These are phyloP conservation scores for Wickerhamomyces hampshirensis DNA, from an alignment of 805 yeast genomes.

Conservation along the genomic window DNA sequence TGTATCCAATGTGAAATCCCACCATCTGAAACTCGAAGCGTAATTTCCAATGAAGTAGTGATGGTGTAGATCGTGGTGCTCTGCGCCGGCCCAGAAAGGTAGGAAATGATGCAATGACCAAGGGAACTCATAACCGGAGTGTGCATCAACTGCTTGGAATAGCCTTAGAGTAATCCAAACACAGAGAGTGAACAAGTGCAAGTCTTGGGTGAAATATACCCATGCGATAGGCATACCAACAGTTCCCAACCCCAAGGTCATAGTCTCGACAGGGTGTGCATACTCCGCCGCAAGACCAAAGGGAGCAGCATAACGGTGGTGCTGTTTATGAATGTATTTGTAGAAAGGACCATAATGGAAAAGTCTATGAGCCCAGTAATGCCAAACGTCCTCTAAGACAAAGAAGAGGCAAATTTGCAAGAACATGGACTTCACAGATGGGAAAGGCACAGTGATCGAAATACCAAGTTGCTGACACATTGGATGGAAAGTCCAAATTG, in stretches of 20 bases:
- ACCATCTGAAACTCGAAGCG: conserved; percentile 93
- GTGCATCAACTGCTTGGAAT: conserved; percentile 96
- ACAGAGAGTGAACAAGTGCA: conserved; percentile 87
- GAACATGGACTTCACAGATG: conserved; percentile 51
- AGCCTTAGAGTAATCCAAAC: conserved; percentile 84
- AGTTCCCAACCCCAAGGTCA: conserved; percentile 89
- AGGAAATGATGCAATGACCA: conserved; percentile 89
- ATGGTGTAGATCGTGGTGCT: conserved; percentile 96
- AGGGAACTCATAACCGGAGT: conserved; percentile 98
- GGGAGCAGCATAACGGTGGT: conserved; percentile 97
- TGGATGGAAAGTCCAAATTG: conserved; percentile 97
- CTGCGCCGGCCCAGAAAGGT: conserved; percentile 98
- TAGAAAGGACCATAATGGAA: conserved; percentile 87
- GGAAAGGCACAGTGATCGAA: conserved; percentile 79
- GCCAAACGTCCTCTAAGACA: conserved; percentile 91
- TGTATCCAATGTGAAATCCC: conserved; percentile 87
- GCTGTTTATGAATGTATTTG: conserved; percentile 94
- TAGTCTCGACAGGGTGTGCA: conserved; percentile 94
- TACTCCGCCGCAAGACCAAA: conserved; percentile 96
- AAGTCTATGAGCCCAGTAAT: conserved; percentile 90
- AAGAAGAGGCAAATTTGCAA: conserved; percentile 74
- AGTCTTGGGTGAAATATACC: conserved; percentile 66
- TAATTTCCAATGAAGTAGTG: conserved; percentile 94
- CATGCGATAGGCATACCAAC: conserved; percentile 91
- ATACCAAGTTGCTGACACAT: conserved; percentile 80